These are phyloP conservation scores for Ottelia alismoides DNA, from an alignment of 106 monocot species.

Conservation along the genomic window DNA sequence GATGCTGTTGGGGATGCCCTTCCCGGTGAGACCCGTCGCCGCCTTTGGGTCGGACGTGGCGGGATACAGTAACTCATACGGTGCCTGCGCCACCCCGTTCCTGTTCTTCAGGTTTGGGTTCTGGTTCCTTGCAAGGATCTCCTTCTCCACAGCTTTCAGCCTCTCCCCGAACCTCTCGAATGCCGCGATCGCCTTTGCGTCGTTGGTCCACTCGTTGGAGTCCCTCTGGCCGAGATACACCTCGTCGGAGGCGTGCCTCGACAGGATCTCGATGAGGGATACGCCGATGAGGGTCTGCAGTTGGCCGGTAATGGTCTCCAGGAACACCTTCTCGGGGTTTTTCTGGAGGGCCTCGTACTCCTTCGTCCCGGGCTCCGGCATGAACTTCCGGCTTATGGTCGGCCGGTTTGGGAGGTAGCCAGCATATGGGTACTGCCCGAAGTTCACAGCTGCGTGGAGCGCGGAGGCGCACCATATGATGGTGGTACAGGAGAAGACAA, in stretches of 20 bases:
- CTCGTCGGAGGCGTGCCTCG: no score
- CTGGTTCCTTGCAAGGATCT: constrained; percentile 25
- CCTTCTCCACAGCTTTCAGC: constrained; percentile 25
- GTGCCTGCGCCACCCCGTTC: constrained; percentile 28
- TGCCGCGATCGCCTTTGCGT: no score
- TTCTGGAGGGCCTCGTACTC: constrained; percentile 29
- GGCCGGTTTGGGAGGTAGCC: constrained; percentile 30
- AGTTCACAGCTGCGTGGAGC: no score
- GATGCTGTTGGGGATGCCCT: no score
- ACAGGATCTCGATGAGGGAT: no score
- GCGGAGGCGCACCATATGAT: constrained; percentile 70
- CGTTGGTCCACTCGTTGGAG: constrained; percentile 41
- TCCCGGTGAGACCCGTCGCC: constrained; percentile 22
- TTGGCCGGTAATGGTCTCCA: constrained; percentile 31
- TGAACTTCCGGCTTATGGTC: constrained; percentile 44
- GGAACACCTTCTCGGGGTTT: constrained; percentile 35
- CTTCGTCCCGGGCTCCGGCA: constrained; percentile 16
- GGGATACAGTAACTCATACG: constrained; percentile 38
- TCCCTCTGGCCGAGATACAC: no score
- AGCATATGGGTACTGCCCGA: constrained; percentile 35
- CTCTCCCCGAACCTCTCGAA: constrained; percentile 27
- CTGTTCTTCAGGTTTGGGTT: constrained; percentile 28
- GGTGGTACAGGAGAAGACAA: constrained; percentile 27
- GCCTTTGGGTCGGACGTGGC: constrained; percentile 17
- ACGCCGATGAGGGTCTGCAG: constrained; percentile 30